Percentiles rank a stretch among this genome's conserved stretches.
phyloP scores from a whole-genome alignment of 2,329 filamentous ascomycete genomes.

The Pseudogymnoascus sp. region DNA sequence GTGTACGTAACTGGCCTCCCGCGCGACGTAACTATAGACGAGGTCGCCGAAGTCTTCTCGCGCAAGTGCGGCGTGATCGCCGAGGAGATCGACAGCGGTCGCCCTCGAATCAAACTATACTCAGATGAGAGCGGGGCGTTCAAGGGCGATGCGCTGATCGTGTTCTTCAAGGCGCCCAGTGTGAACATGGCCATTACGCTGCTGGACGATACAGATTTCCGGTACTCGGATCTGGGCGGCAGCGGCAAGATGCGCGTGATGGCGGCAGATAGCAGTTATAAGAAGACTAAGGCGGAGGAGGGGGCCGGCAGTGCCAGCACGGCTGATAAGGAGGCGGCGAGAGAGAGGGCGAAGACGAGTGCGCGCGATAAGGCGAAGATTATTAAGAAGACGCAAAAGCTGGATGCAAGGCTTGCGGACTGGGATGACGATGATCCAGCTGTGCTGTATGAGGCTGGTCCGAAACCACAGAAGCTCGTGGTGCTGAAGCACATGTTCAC shows the following conservation, averaged over 20 bases:
- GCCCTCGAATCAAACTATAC: constrained; percentile 90
- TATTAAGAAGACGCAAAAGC: constrained; percentile 81
- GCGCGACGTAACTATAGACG: constrained; percentile 64
- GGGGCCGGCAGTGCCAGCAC: constrained; percentile 11
- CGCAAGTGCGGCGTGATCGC: constrained; percentile 82
- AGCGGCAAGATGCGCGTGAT: constrained; percentile 68
- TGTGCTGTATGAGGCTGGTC: constrained; percentile 39
- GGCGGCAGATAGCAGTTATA: constrained; percentile 82
- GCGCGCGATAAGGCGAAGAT: constrained; percentile 77
- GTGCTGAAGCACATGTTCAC: constrained; percentile 94
- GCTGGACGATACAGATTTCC: constrained; percentile 74
- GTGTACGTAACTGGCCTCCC: constrained; percentile 89
- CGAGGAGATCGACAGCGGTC: constrained; percentile 83
- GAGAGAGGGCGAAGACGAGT: constrained; percentile 40
- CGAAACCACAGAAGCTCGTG: constrained; percentile 67
- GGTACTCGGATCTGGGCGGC: constrained; percentile 44
- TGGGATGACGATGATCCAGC: constrained; percentile 86
- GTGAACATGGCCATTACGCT: constrained; percentile 76
- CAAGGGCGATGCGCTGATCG: constrained; percentile 87
- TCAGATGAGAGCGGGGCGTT: constrained; percentile 70
- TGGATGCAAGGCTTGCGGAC: constrained; percentile 85
- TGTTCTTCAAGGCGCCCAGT: constrained; percentile 94
- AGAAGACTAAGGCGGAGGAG: constrained; percentile 63
- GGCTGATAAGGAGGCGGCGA: constrained; percentile 32
- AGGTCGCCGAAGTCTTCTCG: constrained; percentile 77